phyloP scores from a whole-genome alignment of 257 asterid genomes.

The Prunella vulgaris region DNA sequence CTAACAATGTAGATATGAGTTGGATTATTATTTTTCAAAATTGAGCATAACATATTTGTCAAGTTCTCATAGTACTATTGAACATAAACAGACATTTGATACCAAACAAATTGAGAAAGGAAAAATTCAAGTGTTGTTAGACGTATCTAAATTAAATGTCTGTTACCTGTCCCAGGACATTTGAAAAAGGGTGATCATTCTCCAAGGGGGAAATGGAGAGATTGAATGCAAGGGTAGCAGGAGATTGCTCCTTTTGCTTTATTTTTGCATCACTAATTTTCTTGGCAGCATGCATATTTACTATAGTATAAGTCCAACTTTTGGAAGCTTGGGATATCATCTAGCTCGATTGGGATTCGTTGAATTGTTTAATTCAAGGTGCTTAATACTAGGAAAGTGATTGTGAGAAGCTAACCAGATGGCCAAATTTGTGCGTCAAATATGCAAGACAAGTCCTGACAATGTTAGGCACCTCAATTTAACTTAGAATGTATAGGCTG shows the following conservation, averaged over 20 bases:
- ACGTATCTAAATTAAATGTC: neutral
- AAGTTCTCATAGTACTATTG: too few relatives aligned
- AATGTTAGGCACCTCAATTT: conserved; percentile 26
- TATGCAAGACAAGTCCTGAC: conserved; percentile 23
- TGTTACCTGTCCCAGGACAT: neutral
- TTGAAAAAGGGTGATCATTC: neutral
- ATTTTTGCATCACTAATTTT: neutral
- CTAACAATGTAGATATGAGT: too few relatives aligned
- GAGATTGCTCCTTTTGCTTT: neutral
- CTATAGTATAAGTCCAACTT: conserved; percentile 12
- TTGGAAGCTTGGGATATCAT: conserved; percentile 15
- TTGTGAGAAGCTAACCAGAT: conserved; percentile 20
- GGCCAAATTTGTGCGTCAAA: conserved; percentile 16
- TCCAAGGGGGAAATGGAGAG: conserved; percentile 23
- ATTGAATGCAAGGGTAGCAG: neutral
- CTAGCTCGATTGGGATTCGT: conserved; percentile 18
- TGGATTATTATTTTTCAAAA: too few relatives aligned
- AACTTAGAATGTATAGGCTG: conserved; percentile 23
- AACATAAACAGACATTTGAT: too few relatives aligned
- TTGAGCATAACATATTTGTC: too few relatives aligned
- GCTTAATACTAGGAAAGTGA: conserved; percentile 24
- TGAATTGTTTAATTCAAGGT: conserved; percentile 16
- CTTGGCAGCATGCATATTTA: conserved; percentile 9
- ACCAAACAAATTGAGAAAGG: neutral
- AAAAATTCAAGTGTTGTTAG: neutral